Conservation (phyloP, 1,139 yeast species). For the Candida smagusa region DNA sequence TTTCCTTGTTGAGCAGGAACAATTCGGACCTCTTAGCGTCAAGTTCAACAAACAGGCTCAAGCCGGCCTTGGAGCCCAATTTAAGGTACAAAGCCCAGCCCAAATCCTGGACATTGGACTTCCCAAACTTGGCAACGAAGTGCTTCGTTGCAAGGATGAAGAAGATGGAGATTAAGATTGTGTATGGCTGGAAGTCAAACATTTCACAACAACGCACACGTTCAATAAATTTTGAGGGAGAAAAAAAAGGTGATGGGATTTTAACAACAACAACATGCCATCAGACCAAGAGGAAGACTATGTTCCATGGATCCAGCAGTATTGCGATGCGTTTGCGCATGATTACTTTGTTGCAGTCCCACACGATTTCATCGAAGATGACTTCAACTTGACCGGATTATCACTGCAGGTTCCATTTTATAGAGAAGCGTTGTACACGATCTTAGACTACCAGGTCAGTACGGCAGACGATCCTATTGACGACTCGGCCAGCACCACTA, state of each 20-base stretch:
- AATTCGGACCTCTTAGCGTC: slow-evolving; percentile 45
- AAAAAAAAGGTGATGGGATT: background rate
- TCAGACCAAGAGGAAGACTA: slow-evolving; percentile 55
- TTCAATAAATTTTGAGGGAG: background rate
- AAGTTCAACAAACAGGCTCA: slow-evolving; percentile 30
- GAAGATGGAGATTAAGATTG: slow-evolving; percentile 22
- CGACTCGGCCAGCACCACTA: slow-evolving; percentile 11
- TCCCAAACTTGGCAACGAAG: slow-evolving; percentile 32
- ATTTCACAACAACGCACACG: slow-evolving; percentile 6
- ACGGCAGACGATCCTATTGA: slow-evolving; percentile 52
- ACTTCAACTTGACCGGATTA: slow-evolving; percentile 89
- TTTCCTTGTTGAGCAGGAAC: slow-evolving; percentile 44
- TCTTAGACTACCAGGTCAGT: slow-evolving; percentile 75
- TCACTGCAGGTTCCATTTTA: slow-evolving; percentile 85
- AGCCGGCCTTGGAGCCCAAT: slow-evolving; percentile 31
- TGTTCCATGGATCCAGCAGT: slow-evolving; percentile 88
- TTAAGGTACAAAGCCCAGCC: slow-evolving; percentile 42
- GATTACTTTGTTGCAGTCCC: slow-evolving; percentile 92
- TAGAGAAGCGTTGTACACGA: slow-evolving; percentile 87
- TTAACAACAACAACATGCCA: slow-evolving; percentile 27
- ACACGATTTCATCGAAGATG: slow-evolving; percentile 93
- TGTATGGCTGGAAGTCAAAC: slow-evolving; percentile 30
- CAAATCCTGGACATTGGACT: slow-evolving; percentile 28
- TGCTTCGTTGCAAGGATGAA: slow-evolving; percentile 31
- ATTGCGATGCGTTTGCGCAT: slow-evolving; percentile 84